phyloP scores from a whole-genome alignment of 2,329 filamentous ascomycete species.

The Lecanicillium sp. region DNA sequence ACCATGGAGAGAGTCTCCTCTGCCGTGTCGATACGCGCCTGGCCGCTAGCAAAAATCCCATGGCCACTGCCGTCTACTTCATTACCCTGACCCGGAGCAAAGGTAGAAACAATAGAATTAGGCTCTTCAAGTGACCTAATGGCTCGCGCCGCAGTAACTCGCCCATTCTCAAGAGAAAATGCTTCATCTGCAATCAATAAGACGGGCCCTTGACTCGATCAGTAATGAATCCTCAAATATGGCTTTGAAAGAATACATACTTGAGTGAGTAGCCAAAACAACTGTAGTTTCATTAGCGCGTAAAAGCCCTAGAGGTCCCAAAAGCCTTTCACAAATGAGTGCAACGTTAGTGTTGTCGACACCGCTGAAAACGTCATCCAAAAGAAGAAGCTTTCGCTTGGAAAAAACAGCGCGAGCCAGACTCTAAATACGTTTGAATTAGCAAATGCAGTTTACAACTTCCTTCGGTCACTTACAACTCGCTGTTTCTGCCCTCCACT shows the following conservation, averaged over 20 bases:
- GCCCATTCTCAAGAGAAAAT: too few relatives aligned
- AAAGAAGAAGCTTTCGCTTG: constrained; percentile 14
- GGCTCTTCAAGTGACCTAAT: too few relatives aligned
- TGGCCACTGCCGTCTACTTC: too few relatives aligned
- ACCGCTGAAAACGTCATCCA: constrained; percentile 26
- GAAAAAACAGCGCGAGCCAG: constrained; percentile 18
- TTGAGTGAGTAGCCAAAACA: constrained; percentile 19
- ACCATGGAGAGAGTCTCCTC: constrained; percentile 10
- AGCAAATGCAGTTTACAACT: not conserved
- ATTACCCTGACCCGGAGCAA: too few relatives aligned
- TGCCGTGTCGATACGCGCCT: not conserved
- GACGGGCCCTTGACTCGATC: too few relatives aligned
- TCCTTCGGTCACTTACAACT: constrained; percentile 12
- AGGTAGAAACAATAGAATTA: too few relatives aligned
- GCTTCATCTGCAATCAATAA: too few relatives aligned
- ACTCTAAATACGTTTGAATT: constrained; percentile 7
- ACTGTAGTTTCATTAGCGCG: constrained; percentile 13
- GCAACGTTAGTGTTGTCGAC: constrained; percentile 28
- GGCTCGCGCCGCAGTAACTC: too few relatives aligned
- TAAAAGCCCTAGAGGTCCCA: constrained; percentile 22
- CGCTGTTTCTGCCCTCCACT: constrained; percentile 19
- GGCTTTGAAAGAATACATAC: constrained; percentile 8
- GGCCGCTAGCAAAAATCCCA: not conserved
- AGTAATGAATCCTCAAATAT: not conserved
- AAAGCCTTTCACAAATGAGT: constrained; percentile 25